Conservation (phyloP, 345 rosid genomes). For the Euphorbia pulcherrima region DNA sequence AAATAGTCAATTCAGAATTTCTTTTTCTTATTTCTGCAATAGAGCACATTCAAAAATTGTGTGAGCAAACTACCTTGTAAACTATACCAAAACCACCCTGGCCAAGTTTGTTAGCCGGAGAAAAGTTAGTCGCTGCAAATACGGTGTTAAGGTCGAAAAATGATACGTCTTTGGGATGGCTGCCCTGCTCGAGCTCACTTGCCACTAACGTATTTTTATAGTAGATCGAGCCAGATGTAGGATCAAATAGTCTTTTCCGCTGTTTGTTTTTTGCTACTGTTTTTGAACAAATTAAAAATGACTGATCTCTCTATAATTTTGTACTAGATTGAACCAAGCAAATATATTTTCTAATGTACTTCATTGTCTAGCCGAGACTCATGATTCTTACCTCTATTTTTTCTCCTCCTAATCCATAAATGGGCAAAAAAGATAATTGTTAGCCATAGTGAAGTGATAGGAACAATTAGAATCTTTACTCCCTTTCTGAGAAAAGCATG, state of each 20-base stretch:
- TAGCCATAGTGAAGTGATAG: background rate
- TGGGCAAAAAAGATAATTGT: background rate
- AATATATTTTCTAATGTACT: background rate
- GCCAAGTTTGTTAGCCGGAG: conserved; percentile 29
- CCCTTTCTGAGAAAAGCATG: background rate
- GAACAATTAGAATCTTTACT: background rate
- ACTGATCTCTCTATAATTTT: background rate
- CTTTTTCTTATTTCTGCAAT: background rate
- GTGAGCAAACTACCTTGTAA: conserved; percentile 24
- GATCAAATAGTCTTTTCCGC: background rate
- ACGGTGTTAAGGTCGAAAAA: conserved; percentile 16
- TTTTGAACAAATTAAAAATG: conserved; percentile 1
- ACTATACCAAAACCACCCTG: conserved; percentile 43
- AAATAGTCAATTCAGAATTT: background rate
- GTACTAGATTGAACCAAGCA: background rate
- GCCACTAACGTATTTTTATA: background rate
- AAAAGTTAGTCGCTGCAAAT: conserved; percentile 34
- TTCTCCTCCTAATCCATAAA: conserved; percentile 9
- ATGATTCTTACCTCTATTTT: conserved; percentile 5
- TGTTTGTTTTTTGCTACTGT: background rate
- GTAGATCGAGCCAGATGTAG: background rate
- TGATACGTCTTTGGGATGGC: background rate
- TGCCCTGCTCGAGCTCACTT: background rate
- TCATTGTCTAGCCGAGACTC: background rate
- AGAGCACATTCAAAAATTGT: background rate